Evolutionary conservation across 2,329 filamentous ascomycete genomes (phyloP), one percentile per base, ranked within the genome.

Genomic region (Raffaelea deltoideospora): DNA sequence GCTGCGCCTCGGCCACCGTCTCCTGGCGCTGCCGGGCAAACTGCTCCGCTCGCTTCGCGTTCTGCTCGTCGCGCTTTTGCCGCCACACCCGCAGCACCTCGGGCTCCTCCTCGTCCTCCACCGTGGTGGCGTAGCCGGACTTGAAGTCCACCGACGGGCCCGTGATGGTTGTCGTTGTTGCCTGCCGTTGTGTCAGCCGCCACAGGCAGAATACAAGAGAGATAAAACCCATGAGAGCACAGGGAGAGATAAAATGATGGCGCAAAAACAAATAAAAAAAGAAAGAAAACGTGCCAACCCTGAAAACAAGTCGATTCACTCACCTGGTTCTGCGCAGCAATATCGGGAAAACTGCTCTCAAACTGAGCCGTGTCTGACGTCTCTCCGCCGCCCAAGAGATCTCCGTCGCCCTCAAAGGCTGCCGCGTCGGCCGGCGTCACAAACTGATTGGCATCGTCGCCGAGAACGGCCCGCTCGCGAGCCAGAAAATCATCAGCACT

Each of bases 371-470:
- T 56, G 42, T 61, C 58, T 35, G 56, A 56, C 37, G 54, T 55
- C 38, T 61, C 68, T 45, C 66, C 77, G 34, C 75, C 75, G 35
- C 87, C 68, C 41, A 93, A 64, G 51, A 90, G 76, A 44, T 79
- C 75, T 37, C 79, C 76, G 45, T 75, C 68, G 29, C 73, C 73
- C 40, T 69, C 64, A 8, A 41, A 31, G 10, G 40, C 40, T 17
- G 42, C 37, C 21, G 33, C 34, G 54, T 93, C 84, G 52, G 79
- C 76, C 42, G 75, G 69, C 23, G 82, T 81, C 44, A 79, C 69
- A 58, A 98, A 98, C 63, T 87, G 82, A 50, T 86, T 73, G 42
- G 90, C 90, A 57, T 96, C 90, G 45, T 94, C 90, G 46, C 90
- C 90, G 8, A 98, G 75, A 15, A 79, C 61, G 43, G 86, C 90